A percentile compares a stretch with the other conserved stretches of the same genome.
phyloP scores from a whole-genome alignment of 345 rosid species.

The Tarenaya hassleriana region DNA sequence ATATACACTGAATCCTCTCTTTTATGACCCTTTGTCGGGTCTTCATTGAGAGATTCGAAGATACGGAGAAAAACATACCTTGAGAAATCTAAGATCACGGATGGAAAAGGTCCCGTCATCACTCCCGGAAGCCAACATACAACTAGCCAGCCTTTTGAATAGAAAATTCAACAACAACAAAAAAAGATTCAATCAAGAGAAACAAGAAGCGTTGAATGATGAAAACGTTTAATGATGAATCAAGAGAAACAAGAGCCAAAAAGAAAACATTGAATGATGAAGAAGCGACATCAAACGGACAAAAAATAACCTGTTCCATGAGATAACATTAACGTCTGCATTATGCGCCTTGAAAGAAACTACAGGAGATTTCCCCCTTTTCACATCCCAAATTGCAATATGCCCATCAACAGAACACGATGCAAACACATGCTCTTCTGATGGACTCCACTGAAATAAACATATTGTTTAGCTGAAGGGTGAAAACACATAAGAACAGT shows the following conservation, averaged over 20 bases:
- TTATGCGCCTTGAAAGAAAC: slow-evolving; percentile 75
- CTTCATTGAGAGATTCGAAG: too few species aligned
- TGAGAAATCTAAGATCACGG: slow-evolving; percentile 74
- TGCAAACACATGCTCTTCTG: slow-evolving; percentile 69
- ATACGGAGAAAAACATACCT: slow-evolving; percentile 27
- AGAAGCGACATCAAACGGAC: neutral
- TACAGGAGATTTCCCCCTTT: slow-evolving; percentile 58
- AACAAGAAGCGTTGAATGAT: too few species aligned
- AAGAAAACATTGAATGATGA: too few species aligned
- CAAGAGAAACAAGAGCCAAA: too few species aligned
- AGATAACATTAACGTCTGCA: slow-evolving; percentile 91
- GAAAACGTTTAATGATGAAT: too few species aligned
- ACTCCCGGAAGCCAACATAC: slow-evolving; percentile 94
- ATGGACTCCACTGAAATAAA: slow-evolving; percentile 86
- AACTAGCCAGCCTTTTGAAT: slow-evolving; percentile 61
- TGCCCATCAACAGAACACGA: slow-evolving; percentile 81
- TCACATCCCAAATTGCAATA: slow-evolving; percentile 86
- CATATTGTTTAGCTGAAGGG: slow-evolving; percentile 16
- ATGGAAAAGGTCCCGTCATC: slow-evolving; percentile 94
- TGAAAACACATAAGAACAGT: neutral
- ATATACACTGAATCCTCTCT: neutral
- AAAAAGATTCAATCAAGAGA: slow-evolving; percentile 3
- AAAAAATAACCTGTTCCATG: slow-evolving; percentile 81
- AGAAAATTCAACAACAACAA: neutral
- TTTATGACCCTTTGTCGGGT: too few species aligned